Evolutionary conservation across 202 grass and related monocot species (phyloP).

Genomic region (Dendrocalamus latiflorus): DNA sequence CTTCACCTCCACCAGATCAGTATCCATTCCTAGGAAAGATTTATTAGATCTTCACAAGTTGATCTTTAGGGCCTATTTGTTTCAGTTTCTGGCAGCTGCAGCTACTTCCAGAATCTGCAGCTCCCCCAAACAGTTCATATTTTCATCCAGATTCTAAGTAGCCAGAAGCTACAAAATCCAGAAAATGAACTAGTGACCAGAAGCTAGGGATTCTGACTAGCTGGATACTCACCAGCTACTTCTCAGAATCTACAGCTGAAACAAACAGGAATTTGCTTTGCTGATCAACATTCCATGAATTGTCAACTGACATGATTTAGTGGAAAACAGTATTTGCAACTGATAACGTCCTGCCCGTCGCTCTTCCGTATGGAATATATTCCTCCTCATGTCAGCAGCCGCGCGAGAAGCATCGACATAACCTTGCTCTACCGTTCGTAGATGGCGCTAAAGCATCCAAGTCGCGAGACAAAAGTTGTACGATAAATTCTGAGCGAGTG

Average conservation of each 20-base stretch:
- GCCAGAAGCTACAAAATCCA: too few species aligned
- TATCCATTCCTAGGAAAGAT: not conserved
- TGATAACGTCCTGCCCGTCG: not conserved
- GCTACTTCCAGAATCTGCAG: too few species aligned
- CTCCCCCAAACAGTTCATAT: too few species aligned
- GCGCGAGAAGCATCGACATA: conserved; percentile 24
- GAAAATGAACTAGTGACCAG: too few species aligned
- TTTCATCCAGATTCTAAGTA: too few species aligned
- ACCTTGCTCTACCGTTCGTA: conserved; percentile 18
- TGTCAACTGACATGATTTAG: conserved; percentile 28
- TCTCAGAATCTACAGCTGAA: too few species aligned
- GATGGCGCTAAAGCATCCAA: conserved; percentile 24
- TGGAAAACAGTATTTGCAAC: conserved; percentile 37
- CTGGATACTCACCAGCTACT: too few species aligned
- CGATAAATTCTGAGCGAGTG: conserved; percentile 10
- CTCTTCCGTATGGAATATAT: conserved; percentile 30
- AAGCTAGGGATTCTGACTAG: too few species aligned
- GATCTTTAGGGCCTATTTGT: too few species aligned
- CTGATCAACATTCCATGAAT: conserved; percentile 22
- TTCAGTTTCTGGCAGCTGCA: too few species aligned
- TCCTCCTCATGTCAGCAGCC: conserved; percentile 35
- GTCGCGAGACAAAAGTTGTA: not conserved
- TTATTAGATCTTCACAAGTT: conserved; percentile 16
- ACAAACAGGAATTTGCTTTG: not conserved
- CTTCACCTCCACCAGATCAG: conserved; percentile 50